Base-by-base conservation (phyloP, 768 basidiomycete genomes). In the Mycena chlorophos region DNA sequence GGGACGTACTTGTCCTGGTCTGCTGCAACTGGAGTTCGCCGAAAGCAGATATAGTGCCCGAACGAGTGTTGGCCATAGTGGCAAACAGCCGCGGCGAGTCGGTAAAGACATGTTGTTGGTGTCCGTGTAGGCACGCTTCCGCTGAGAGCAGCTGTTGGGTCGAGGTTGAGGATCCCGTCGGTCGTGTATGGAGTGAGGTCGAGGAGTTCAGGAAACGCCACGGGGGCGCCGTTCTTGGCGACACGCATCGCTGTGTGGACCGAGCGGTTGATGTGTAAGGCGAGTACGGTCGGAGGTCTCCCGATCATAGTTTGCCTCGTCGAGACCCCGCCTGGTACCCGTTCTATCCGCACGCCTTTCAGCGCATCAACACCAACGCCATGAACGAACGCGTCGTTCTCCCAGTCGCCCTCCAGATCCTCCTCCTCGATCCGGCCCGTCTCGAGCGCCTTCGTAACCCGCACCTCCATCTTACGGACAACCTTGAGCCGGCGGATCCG, bases 261-360 rank as follows among this genome's bases (percentile, higher is more conserved):
- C 4, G 95, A 97, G 38, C 97, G 86, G 63, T 96, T 94, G 53
- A 99, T 85, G 69, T 98, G 96, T 0, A 98, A 78, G 2, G 84
- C 87, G 16, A 98, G 84, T 1, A 95, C 84, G 3, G 83, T 84
- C 0, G 97, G 96, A 14, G 97, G 90, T 69, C 94, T 76, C 26
- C 93, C 94, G 57, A 94, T 81, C 87, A 95, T 93, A n/a, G 89
- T 87, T 68, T 91, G 91, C 69, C 93, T 94, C 19, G 89, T 93
- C 5, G 88, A 91, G 19, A 86, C 83, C 51, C 78, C 77, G 62
- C 88, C 88, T 43, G 84, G 71, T 1, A 89, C 86, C 66, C 84
- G 87, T 71, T 94, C 91, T 62, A 95, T 74, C 63, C 83, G 83
- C 53, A 95, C 76, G 25, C 88, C 92, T 61, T 86, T 87, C 49